Conservation (phyloP, 257 asterid genomes). For the Osmanthus fragrans region DNA sequence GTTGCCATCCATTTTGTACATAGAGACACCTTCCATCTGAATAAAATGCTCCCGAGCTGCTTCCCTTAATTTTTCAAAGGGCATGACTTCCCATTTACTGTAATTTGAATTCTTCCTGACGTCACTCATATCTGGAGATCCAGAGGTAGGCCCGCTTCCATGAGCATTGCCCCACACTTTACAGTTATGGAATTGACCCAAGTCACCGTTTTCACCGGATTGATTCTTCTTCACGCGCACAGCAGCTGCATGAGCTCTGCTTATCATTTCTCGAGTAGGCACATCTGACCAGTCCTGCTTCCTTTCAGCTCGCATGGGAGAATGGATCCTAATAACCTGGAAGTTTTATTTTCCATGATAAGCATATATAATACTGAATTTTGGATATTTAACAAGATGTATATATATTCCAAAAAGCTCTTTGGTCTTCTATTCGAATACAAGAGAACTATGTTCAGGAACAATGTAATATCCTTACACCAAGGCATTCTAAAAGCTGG, state of each 20-base stretch:
- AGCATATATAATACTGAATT: conserved; percentile 14
- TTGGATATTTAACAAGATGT: no score
- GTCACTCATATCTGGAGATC: conserved; percentile 71
- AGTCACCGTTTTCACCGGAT: conserved; percentile 39
- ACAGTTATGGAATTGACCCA: conserved; percentile 78
- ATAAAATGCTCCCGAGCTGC: conserved; percentile 59
- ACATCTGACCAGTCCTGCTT: conserved; percentile 90
- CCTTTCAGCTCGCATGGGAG: conserved; percentile 95
- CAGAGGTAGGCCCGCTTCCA: conserved; percentile 75
- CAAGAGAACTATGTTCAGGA: not conserved
- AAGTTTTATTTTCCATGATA: conserved; percentile 6
- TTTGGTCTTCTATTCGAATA: not conserved
- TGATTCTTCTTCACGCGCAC: conserved; percentile 56
- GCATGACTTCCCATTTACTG: conserved; percentile 86
- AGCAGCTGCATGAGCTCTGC: conserved; percentile 80
- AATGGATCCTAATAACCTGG: conserved; percentile 96
- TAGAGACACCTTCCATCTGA: conserved; percentile 80
- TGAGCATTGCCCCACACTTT: conserved; percentile 83
- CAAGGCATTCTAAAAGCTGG: conserved; percentile 99
- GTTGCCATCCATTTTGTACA: conserved; percentile 96
- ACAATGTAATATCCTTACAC: conserved; percentile 48
- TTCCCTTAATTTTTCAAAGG: conserved; percentile 55
- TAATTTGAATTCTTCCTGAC: conserved; percentile 71
- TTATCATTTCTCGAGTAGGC: conserved; percentile 73
- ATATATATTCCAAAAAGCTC: not conserved